Evolutionary conservation across 2,329 filamentous ascomycete species (phyloP).

Genomic region (Penicillium sp.): DNA sequence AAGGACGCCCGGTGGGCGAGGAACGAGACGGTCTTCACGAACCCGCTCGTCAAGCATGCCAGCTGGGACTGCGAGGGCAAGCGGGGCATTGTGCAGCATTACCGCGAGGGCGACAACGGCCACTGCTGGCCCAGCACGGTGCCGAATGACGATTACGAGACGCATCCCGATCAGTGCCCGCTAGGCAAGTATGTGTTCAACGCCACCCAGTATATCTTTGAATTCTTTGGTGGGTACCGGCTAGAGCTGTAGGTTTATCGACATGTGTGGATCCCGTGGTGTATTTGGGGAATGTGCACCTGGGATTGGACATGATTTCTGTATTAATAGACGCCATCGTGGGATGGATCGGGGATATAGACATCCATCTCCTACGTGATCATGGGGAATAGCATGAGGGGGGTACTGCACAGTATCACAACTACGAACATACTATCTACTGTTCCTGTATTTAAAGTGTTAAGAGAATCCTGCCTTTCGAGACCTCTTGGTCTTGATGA

Average conservation of each 20-base stretch:
- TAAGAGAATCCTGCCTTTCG: no score
- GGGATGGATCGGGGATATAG: no score
- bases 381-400: no score
- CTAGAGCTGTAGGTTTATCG: not conserved
- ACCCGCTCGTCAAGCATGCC: constrained; percentile 19
- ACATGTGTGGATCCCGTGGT: no score
- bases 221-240: constrained; percentile 26
- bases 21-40: constrained; percentile 18
- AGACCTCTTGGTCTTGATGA: no score
- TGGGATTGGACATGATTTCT: no score
- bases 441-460: no score
- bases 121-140: constrained; percentile 24
- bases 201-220: constrained; percentile 21
- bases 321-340: no score
- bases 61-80: constrained; percentile 19
- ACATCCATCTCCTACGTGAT: no score
- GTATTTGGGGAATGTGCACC: no score
- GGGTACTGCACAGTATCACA: no score
- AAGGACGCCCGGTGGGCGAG: constrained; percentile 11
- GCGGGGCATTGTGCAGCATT: constrained; percentile 20
- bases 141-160: constrained; percentile 14
- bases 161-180: constrained; percentile 11
- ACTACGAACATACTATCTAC: no score
- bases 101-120: constrained; percentile 19
- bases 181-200: constrained; percentile 19